Evolutionary conservation across 805 yeast species (phyloP), one percentile per base, ranked within the genome.

Genomic region (Blastobotrys mokoenaii): DNA sequence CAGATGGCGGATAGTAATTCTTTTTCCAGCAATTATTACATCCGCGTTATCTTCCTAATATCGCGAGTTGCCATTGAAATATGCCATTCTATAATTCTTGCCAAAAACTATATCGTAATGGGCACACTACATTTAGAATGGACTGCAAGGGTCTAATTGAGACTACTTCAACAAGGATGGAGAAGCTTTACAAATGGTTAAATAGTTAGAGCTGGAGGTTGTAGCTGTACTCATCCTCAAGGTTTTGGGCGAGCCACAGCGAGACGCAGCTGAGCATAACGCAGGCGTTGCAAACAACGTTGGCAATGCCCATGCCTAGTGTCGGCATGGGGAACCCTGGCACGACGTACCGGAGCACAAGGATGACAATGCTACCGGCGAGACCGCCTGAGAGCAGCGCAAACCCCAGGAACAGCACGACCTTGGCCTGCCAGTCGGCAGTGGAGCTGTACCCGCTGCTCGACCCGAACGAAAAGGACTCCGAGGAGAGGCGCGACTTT

Each of bases 141-240:
- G n/a, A n/a, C n/a, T n/a, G n/a, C n/a, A n/a, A n/a, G n/a, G n/a
- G n/a, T n/a, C n/a, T n/a, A n/a, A n/a, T n/a, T n/a, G n/a, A n/a
- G n/a, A n/a, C n/a, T n/a, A n/a, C n/a, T n/a, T n/a, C n/a, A n/a
- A n/a, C n/a, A n/a, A n/a, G n/a, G n/a, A n/a, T n/a, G n/a, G n/a
- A n/a, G n/a, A n/a, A n/a, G n/a, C n/a, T n/a, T n/a, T n/a, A n/a
- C n/a, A n/a, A n/a, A n/a, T n/a, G n/a, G n/a, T n/a, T n/a, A n/a
- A n/a, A n/a, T n/a, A n/a, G n/a, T 39, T 68, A 85, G 55, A 86
- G 69, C 27, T 95, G 88, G 61, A 89, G 75, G 39, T 95, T 83
- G 62, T 93, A 90, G 51, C 94, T 84, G 66, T 89, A 90, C 64
- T 90, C 97, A 60, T 93, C 97, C 63, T 93, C 97, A 48, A 88